Evolutionary conservation across 2,329 filamentous ascomycete species (phyloP).

Genomic region (Cladosporium oxysporum): DNA sequence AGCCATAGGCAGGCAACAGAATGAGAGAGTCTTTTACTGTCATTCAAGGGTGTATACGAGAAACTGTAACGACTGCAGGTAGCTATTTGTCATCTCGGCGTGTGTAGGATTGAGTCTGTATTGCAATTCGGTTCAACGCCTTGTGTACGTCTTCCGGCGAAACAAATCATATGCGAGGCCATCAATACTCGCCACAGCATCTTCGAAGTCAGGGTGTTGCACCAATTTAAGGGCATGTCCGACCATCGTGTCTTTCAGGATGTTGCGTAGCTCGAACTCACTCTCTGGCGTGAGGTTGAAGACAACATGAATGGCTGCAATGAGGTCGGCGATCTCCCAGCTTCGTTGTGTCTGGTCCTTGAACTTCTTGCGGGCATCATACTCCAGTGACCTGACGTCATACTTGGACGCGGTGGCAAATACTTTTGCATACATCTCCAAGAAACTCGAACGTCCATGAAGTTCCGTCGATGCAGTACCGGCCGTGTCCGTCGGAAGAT

Average conservation of each 20-base stretch:
- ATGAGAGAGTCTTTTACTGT: too few species aligned
- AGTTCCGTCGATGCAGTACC: background rate
- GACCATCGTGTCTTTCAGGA: background rate
- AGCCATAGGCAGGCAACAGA: too few species aligned
- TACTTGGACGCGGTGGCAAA: conserved; percentile 11
- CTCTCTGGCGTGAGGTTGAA: background rate
- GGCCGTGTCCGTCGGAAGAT: background rate
- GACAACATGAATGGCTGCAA: background rate
- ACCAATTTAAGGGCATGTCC: background rate
- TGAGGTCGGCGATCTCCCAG: background rate
- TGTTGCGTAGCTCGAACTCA: background rate
- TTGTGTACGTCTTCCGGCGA: background rate
- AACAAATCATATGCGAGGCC: conserved; percentile 9
- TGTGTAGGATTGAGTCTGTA: too few species aligned
- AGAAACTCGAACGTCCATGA: background rate
- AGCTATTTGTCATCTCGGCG: too few species aligned
- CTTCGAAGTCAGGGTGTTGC: background rate
- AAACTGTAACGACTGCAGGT: too few species aligned
- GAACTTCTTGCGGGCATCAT: background rate
- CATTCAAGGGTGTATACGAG: too few species aligned
- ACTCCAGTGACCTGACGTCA: background rate
- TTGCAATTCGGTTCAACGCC: too few species aligned
- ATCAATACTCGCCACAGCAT: background rate
- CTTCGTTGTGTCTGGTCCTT: background rate
- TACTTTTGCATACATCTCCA: conserved; percentile 9